Evolutionary conservation across 2,329 filamentous ascomycete genomes (phyloP).

Genomic region (Mycosphaerelloides madeirae): DNA sequence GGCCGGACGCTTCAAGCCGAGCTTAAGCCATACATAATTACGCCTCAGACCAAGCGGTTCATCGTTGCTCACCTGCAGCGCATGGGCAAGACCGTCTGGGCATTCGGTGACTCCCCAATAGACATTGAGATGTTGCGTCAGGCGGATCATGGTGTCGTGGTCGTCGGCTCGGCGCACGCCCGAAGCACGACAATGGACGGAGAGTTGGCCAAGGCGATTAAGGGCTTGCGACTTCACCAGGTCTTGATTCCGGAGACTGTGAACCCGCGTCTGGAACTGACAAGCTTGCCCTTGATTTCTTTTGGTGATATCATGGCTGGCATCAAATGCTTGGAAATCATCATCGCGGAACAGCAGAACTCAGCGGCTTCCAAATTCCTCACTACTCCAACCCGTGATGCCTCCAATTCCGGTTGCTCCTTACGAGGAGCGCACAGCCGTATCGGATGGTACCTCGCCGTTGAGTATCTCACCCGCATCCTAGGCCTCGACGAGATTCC

Average conservation of each 20-base stretch:
- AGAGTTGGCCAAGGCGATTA: constrained; percentile 42
- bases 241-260: constrained; percentile 40
- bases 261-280: constrained; percentile 36
- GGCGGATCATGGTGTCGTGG: constrained; percentile 53
- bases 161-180: constrained; percentile 46
- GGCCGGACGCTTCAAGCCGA: constrained; percentile 11
- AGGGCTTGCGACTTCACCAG: constrained; percentile 40
- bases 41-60: constrained; percentile 45
- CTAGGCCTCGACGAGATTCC: constrained; percentile 48
- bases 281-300: too few species aligned
- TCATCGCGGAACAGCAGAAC: constrained; percentile 24
- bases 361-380: constrained; percentile 47
- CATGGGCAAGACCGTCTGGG: constrained; percentile 43
- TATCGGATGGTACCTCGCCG: constrained; percentile 53
- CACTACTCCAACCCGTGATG: constrained; percentile 51
- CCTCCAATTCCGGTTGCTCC: constrained; percentile 39
- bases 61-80: constrained; percentile 42
- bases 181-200: constrained; percentile 53
- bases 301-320: constrained; percentile 16
- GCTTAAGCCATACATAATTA: constrained; percentile 49
- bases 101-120: constrained; percentile 57
- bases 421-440: constrained; percentile 48
- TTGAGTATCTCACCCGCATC: constrained; percentile 42
- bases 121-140: constrained; percentile 54
- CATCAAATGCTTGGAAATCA: constrained; percentile 31